phyloP scores from a whole-genome alignment of 257 asterid species.

The Gardenia jasminoides region DNA sequence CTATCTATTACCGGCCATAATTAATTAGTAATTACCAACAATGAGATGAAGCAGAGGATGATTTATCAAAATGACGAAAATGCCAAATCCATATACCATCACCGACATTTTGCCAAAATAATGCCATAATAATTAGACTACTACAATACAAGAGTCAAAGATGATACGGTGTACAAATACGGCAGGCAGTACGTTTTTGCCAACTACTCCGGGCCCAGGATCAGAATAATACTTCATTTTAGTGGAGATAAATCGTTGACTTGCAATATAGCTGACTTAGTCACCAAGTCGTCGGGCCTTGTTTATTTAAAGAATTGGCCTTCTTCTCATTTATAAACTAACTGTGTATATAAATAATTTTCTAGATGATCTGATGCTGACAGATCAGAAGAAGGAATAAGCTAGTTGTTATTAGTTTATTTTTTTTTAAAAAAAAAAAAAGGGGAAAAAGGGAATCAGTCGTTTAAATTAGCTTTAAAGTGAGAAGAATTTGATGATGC shows the following conservation, averaged over 20 bases:
- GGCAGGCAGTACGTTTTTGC: too few relatives aligned
- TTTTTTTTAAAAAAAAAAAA: too few relatives aligned
- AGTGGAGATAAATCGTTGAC: background rate
- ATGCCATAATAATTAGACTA: too few relatives aligned
- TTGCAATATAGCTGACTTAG: background rate
- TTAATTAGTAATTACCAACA: too few relatives aligned
- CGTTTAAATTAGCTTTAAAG: background rate
- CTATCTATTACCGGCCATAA: too few relatives aligned
- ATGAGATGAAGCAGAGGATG: too few relatives aligned
- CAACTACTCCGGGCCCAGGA: background rate
- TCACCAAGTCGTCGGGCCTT: too few relatives aligned
- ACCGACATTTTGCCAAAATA: too few relatives aligned
- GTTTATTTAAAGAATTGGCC: background rate
- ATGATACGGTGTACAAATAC: background rate
- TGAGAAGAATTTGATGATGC: too few relatives aligned
- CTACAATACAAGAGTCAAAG: too few relatives aligned
- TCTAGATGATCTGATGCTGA: background rate
- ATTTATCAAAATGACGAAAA: too few relatives aligned
- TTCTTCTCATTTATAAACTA: background rate
- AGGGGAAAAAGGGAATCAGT: background rate
- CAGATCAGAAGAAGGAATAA: background rate
- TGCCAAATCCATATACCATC: too few relatives aligned
- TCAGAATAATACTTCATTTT: background rate
- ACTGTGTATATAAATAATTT: background rate
- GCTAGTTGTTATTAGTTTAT: background rate